phyloP scores from a whole-genome alignment of 176 grass and related monocot species.

The Ananas comosus region DNA sequence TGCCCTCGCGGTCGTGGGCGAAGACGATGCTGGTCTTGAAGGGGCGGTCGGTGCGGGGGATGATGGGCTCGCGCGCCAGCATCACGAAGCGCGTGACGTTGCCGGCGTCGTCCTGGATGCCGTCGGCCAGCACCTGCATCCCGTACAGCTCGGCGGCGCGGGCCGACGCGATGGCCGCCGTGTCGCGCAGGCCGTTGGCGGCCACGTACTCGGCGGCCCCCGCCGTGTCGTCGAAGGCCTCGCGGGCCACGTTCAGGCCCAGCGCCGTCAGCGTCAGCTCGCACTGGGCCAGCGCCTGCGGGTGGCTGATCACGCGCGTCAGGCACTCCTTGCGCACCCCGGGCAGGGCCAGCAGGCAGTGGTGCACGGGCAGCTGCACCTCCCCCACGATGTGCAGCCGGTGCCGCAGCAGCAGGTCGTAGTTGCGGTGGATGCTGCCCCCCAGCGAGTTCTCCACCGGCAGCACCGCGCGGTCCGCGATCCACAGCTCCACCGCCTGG shows the following conservation, averaged over 20 bases:
- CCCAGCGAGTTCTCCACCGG: conserved; percentile 92
- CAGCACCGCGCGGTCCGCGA: conserved; percentile 86
- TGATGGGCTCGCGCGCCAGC: conserved; percentile 79
- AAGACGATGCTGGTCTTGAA: conserved; percentile 99
- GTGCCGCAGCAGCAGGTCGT: conserved; percentile 91
- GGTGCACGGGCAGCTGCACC: conserved; percentile 90
- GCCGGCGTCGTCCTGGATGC: conserved; percentile 79
- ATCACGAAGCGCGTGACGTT: conserved; percentile 94
- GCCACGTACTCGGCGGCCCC: conserved; percentile 72
- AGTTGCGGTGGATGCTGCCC: conserved; percentile 97
- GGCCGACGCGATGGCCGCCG: conserved; percentile 77
- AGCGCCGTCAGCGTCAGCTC: conserved; percentile 79
- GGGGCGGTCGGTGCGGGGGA: conserved; percentile 78
- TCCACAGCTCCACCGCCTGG: conserved; percentile 86
- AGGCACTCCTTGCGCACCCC: conserved; percentile 80
- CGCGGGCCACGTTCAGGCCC: conserved; percentile 88
- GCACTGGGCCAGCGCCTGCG: conserved; percentile 91
- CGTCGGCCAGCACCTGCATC: conserved; percentile 66
- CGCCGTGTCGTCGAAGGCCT: conserved; percentile 94
- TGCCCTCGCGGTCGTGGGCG: conserved; percentile 68
- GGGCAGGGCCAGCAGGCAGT: conserved; percentile 83
- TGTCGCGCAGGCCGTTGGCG: conserved; percentile 63
- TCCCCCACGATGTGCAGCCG: conserved; percentile 94
- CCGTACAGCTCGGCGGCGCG: conserved; percentile 81
- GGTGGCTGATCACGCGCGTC: conserved; percentile 87